Conservation (phyloP, 257 asterid genomes). For the Nicotiana sylvestris region DNA sequence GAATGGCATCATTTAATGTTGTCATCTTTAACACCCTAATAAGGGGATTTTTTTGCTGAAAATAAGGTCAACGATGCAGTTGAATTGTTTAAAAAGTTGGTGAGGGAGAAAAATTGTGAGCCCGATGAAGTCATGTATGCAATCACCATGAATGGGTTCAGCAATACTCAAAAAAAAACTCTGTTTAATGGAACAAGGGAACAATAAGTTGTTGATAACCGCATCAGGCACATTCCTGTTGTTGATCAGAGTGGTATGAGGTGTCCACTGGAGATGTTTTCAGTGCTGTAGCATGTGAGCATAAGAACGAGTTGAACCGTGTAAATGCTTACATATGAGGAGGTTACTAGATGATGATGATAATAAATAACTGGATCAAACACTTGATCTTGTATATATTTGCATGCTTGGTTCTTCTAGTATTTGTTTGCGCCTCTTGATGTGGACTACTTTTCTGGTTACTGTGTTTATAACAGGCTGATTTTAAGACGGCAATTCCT, state of each 20-base stretch:
- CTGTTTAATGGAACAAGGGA: too few relatives aligned
- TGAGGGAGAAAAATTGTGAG: too few relatives aligned
- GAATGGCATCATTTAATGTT: too few relatives aligned
- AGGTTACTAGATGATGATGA: slow-evolving; percentile 57
- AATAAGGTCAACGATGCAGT: too few relatives aligned
- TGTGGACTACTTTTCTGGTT: neutral
- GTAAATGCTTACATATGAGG: slow-evolving; percentile 75
- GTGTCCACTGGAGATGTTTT: slow-evolving; percentile 84
- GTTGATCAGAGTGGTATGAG: slow-evolving; percentile 61
- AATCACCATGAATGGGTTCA: too few relatives aligned
- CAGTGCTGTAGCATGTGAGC: slow-evolving; percentile 84
- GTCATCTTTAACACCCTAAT: too few relatives aligned
- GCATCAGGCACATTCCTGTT: slow-evolving; percentile 89
- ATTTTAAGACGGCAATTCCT: too few relatives aligned
- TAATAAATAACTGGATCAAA: neutral
- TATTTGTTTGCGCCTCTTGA: neutral
- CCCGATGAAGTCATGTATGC: too few relatives aligned
- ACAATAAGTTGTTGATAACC: slow-evolving; percentile 32
- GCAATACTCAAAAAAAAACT: too few relatives aligned
- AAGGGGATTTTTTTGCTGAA: too few relatives aligned
- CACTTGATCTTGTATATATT: slow-evolving; percentile 31
- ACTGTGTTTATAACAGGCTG: too few relatives aligned
- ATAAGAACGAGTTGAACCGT: slow-evolving; percentile 62
- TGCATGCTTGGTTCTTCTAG: neutral
- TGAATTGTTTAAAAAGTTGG: too few relatives aligned